Conservation (phyloP, 225 moss, liverwort and hornwort species). For the Asterella californica region DNA sequence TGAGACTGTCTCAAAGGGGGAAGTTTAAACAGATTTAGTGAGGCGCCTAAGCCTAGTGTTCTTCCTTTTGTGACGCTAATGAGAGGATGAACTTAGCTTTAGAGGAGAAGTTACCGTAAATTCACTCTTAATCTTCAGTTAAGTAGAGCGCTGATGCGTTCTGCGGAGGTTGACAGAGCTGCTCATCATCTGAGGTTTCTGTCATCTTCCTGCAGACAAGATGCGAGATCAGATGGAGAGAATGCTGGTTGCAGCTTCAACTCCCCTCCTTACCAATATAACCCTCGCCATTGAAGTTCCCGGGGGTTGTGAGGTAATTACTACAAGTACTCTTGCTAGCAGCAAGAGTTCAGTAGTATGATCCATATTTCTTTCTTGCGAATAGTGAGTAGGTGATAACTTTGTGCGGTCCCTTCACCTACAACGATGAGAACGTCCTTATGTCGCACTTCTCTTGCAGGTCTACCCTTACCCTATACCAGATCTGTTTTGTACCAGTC, state of each 20-base stretch:
- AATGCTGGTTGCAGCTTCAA: conserved; percentile 71
- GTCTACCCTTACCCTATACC: conserved; percentile 72
- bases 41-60: background rate
- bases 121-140: background rate
- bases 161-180: background rate
- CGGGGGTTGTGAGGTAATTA: conserved; percentile 59
- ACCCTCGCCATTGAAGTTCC: conserved; percentile 45
- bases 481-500: conserved; percentile 76
- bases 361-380: background rate
- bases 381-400: background rate
- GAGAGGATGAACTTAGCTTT: background rate
- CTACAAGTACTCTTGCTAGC: background rate
- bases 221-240: conserved; percentile 70
- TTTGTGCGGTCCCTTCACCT: background rate
- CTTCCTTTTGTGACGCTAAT: background rate
- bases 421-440: background rate
- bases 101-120: background rate
- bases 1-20: background rate
- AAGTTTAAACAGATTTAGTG: background rate
- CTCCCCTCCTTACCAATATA: conserved; percentile 72
- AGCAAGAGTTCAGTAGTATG: background rate
- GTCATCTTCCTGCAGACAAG: conserved; percentile 37
- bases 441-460: conserved; percentile 31
- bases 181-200: background rate
- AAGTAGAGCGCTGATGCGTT: background rate